Conservation (phyloP, 345 rosid species). For the Eucalyptus urophylla region DNA sequence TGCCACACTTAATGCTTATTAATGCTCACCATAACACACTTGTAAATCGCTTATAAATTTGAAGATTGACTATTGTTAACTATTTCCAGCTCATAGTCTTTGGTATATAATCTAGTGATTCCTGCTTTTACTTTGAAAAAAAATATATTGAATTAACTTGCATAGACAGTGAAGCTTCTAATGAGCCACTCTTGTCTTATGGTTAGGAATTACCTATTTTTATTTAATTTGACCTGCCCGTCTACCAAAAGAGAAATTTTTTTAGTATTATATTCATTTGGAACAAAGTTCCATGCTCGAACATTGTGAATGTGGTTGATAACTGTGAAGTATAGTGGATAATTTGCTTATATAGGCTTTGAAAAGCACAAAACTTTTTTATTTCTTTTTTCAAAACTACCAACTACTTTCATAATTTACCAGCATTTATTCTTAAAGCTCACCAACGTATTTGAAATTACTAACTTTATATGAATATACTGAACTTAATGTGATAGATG, state of each 20-base stretch:
- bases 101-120: neutral
- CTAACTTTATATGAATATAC: too few species aligned
- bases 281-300: neutral
- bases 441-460: too few species aligned
- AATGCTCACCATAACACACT: neutral
- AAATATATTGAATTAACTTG: neutral
- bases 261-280: too few species aligned
- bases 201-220: too few species aligned
- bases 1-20: too few species aligned
- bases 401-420: rapidly evolving
- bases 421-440: too few species aligned
- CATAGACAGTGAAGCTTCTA: neutral
- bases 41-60: neutral
- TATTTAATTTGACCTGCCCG: rapidly evolving
- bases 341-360: neutral
- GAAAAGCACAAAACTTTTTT: neutral
- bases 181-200: too few species aligned
- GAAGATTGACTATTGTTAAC: too few species aligned
- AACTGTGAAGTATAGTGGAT: rapidly evolving
- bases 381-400: too few species aligned
- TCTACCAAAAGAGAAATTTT: too few species aligned
- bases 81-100: neutral
- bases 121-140: neutral
- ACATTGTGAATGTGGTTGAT: neutral
- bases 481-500: too few species aligned